phyloP scores from a whole-genome alignment of 345 rosid species.

The Ricinus communis region DNA sequence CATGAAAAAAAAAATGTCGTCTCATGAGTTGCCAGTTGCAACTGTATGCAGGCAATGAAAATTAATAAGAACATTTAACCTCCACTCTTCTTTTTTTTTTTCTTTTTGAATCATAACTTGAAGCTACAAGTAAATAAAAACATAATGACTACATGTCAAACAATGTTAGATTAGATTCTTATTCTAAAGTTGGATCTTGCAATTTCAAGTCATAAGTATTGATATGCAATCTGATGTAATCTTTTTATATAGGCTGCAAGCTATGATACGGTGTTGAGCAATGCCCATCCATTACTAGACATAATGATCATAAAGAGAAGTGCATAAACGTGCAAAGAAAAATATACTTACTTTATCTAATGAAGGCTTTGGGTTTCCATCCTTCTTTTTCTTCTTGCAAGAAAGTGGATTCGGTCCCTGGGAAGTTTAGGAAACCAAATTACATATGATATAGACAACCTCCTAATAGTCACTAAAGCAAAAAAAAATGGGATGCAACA shows the following conservation, averaged over 20 bases:
- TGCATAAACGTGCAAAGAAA: not conserved
- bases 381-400: constrained; percentile 61
- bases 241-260: not conserved
- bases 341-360: constrained; percentile 38
- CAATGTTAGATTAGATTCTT: no score
- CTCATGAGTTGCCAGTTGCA: no score
- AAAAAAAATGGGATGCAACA: not conserved
- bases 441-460: constrained; percentile 2
- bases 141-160: no score
- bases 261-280: not conserved
- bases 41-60: no score
- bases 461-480: not conserved
- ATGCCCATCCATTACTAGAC: not conserved
- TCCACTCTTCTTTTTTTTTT: no score
- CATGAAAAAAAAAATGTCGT: no score
- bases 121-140: no score
- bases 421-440: constrained; percentile 21
- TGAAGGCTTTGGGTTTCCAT: constrained; percentile 31
- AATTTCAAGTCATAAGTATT: no score
- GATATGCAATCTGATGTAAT: not conserved
- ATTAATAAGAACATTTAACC: no score
- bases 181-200: no score
- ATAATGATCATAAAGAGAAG: not conserved
- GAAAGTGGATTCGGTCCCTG: constrained; percentile 96
- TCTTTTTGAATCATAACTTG: no score